These are phyloP conservation scores for Leishmania gerbilli DNA, from an alignment of 208 protist species.

Conservation along the genomic window DNA sequence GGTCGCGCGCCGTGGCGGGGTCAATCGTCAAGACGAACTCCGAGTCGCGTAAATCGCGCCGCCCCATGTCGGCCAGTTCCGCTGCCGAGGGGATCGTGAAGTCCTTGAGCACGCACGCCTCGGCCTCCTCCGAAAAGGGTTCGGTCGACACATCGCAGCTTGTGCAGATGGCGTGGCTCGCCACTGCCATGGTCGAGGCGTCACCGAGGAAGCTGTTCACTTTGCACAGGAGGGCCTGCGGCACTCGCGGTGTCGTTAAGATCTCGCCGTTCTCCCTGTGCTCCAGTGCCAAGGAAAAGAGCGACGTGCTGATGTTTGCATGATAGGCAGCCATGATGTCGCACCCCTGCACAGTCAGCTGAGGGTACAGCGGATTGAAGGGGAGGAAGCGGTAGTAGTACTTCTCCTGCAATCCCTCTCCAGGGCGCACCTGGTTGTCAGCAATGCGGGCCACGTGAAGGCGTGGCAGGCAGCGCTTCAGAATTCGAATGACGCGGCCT, in stretches of 20 bases:
- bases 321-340: conserved; percentile 55
- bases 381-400: conserved; percentile 70
- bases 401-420: conserved; percentile 33
- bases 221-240: conserved; percentile 35
- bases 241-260: conserved; percentile 4
- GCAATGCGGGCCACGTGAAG: conserved; percentile 49
- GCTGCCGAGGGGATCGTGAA: conserved; percentile 52
- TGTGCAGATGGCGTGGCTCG: conserved; percentile 55
- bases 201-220: conserved; percentile 41
- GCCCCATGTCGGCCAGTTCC: conserved; percentile 42
- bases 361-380: conserved; percentile 64
- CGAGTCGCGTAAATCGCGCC: conserved; percentile 67
- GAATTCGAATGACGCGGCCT: conserved; percentile 50
- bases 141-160: conserved; percentile 38
- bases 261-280: conserved; percentile 18
- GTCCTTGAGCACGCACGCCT: conserved; percentile 53
- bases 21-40: conserved; percentile 92
- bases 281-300: conserved; percentile 53
- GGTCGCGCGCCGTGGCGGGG: conserved; percentile 81
- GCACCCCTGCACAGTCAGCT: conserved; percentile 57
- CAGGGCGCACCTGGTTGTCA: conserved; percentile 37
- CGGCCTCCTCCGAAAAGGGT: conserved; percentile 70
- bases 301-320: conserved; percentile 31
- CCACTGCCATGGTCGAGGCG: conserved; percentile 40
- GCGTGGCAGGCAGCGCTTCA: conserved; percentile 42